These are phyloP conservation scores for Solanum corneliomulleri DNA, from an alignment of 257 asterid genomes.

Conservation along the genomic window DNA sequence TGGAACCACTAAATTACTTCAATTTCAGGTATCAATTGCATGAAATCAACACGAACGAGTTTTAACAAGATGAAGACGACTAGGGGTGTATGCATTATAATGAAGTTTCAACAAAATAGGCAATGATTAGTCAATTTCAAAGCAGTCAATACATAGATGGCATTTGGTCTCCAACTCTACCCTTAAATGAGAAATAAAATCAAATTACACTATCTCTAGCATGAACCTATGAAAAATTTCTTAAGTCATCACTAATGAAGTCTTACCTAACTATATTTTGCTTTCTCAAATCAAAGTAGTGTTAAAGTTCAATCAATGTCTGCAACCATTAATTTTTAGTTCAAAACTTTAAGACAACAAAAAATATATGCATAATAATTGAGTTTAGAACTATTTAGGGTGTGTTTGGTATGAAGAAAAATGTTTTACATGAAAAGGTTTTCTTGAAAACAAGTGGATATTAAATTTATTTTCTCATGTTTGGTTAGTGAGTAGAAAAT, in stretches of 20 bases:
- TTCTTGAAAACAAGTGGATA: background rate
- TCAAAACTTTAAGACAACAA: background rate
- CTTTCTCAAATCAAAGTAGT: background rate
- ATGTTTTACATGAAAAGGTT: too few relatives aligned
- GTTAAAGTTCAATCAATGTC: background rate
- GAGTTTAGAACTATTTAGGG: background rate
- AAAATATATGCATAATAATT: too few relatives aligned
- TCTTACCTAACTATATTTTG: background rate
- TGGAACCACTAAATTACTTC: background rate
- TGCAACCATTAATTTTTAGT: too few relatives aligned
- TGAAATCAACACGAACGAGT: background rate
- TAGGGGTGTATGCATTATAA: background rate
- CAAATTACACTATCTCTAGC: too few relatives aligned
- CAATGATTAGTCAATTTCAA: background rate
- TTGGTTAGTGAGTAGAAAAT: too few relatives aligned
- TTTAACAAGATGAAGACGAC: background rate
- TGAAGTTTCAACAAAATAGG: background rate
- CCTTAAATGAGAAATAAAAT: background rate
- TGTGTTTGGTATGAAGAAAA: background rate
- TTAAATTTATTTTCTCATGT: too few relatives aligned
- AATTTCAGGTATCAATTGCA: background rate
- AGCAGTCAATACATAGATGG: background rate
- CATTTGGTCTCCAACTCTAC: background rate
- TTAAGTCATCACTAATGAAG: background rate
- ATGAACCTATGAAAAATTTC: background rate